These are phyloP conservation scores for Rhizophagus clarus DNA, from an alignment of 192 early-diverging fungal species.

Conservation along the genomic window DNA sequence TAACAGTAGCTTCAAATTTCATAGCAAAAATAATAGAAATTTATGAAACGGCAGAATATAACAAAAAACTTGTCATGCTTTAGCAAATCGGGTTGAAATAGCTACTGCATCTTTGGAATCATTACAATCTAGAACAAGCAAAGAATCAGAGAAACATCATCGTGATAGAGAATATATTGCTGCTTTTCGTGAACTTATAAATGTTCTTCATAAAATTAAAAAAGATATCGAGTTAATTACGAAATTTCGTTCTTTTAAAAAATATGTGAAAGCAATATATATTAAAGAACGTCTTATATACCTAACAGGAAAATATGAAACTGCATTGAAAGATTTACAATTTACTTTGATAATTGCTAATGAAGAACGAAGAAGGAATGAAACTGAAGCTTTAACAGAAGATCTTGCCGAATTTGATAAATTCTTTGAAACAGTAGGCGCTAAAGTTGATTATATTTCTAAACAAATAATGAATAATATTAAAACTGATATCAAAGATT, in stretches of 20 bases:
- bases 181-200: background rate
- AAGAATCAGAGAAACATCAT: no score
- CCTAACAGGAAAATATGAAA: background rate
- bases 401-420: background rate
- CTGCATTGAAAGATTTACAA: background rate
- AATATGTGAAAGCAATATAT: background rate
- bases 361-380: background rate
- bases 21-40: background rate
- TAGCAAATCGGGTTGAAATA: slow-evolving; percentile 4
- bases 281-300: background rate
- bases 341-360: background rate
- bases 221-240: slow-evolving; percentile 5
- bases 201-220: slow-evolving; percentile 21
- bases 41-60: slow-evolving; percentile 26
- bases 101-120: background rate
- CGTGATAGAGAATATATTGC: background rate
- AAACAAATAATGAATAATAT: no score
- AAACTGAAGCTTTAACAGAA: background rate
- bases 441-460: no score
- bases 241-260: background rate
- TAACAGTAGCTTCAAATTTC: no score
- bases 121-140: background rate
- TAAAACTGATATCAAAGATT: no score
- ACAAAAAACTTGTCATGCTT: slow-evolving; percentile 25
- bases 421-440: background rate